Base-by-base conservation (phyloP, 371 early-diverging fungal species). In the Rhizopus sp. region DNA sequence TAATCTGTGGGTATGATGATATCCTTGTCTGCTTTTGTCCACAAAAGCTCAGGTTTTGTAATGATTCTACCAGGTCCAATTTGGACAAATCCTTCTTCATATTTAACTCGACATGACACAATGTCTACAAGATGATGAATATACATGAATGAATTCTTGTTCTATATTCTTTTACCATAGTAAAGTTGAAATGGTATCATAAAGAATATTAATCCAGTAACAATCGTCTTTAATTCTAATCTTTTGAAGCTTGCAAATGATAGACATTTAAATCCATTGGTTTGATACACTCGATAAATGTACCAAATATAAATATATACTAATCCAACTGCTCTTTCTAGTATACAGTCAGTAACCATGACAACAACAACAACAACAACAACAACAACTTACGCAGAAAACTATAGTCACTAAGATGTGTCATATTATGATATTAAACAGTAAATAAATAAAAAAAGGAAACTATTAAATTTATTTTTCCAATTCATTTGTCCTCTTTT, bases 171-270 rank as follows among this genome's bases (percentile, higher is more conserved):
- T 30, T 55, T 75, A 68, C 80, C 80, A 60, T 79, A 81, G 48
- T 71, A 69, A 29, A 77, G 51, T 55, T 76, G 78, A 64, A 75
- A 80, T 7, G 80, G 80, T 58, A 81, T 52, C 70, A 75, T 69
- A 41, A 81, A 40, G 8, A 76, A 50, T 42, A 79, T 56, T 31
- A 74, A 41, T 7, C 67, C 16, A 12, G 80, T 75, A 12, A 79
- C 75, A 10, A 79, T 69, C 16, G 69, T 66, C 53, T 81, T 81
- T 12, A 81, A 45, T 44, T 81, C 82, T n/a, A 77, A 77, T 42
- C 64, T 61, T 31, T 65, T 68, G 38, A 79, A 54, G 29, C 64
- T 64, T 2, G 59, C 58, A 3, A 60, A 53, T 29, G 52, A 50
- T 9, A 76, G 41, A 48, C 79, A 79, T 48, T 64, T 50, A 42